phyloP scores from a whole-genome alignment of 352 stramenopile genomes.

The Phytophthora pisi region DNA sequence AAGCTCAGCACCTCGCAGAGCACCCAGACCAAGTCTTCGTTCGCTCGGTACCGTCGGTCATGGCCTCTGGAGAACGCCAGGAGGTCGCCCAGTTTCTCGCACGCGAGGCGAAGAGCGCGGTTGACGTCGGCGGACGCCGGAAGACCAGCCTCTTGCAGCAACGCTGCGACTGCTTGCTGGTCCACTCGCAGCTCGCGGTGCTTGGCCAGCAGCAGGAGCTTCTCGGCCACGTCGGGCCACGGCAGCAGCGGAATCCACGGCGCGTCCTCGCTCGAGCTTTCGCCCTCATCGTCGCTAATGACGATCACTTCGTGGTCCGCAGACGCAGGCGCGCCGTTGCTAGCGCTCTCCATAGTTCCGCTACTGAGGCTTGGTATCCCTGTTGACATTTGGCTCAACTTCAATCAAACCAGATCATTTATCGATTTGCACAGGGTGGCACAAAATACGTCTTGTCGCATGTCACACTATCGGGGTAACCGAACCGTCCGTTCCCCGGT shows the following conservation, averaged over 20 bases:
- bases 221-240: slow-evolving; percentile 19
- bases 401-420: slow-evolving; percentile 5
- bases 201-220: slow-evolving; percentile 25
- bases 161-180: neutral
- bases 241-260: slow-evolving; percentile 3
- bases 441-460: slow-evolving; percentile 1
- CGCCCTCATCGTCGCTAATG: slow-evolving; percentile 18
- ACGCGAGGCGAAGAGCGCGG: slow-evolving; percentile 2
- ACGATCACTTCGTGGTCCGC: slow-evolving; percentile 27
- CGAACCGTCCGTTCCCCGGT: slow-evolving; percentile 24
- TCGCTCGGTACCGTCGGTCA: slow-evolving; percentile 2
- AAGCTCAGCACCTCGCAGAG: slow-evolving; percentile 38
- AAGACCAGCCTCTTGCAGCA: slow-evolving; percentile 20
- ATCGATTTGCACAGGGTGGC: slow-evolving; percentile 18
- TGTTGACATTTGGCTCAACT: slow-evolving; percentile 10
- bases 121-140: neutral
- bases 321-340: neutral
- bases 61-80: slow-evolving; percentile 10
- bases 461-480: slow-evolving; percentile 26
- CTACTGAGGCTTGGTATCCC: neutral
- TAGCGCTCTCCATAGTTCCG: slow-evolving; percentile 1
- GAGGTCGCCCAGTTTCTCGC: slow-evolving; percentile 18
- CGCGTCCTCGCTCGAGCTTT: neutral
- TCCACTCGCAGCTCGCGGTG: slow-evolving; percentile 21
- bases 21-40: slow-evolving; percentile 20